Evolutionary conservation across 495 filamentous ascomycete species (phyloP), one percentile per base, ranked within the genome.

Genomic region (Mycothermus thermophilus): DNA sequence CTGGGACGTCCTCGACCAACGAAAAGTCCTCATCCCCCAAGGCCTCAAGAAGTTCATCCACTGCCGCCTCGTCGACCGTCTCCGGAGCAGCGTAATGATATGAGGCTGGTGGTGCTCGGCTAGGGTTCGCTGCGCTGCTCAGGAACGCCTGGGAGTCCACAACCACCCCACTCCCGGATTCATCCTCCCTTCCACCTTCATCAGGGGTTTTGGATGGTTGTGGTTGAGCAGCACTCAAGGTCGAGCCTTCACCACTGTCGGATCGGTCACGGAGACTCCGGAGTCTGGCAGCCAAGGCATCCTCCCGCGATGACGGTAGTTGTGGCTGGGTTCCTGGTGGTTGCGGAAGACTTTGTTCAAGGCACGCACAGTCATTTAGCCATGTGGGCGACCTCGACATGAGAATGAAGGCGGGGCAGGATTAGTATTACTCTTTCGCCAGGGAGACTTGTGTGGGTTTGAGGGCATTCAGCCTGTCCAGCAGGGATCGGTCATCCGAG

Each of bases 391-490:
- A n/a, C n/a, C n/a, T n/a, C n/a, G n/a, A n/a, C n/a, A n/a, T n/a
- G n/a, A n/a, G n/a, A n/a, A n/a, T n/a, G n/a, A n/a, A 35, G 19
- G 27, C n/a, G 17, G 35, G 30, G 34, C 30, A 22, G 13, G 31
- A 38, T 44, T 62, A 63, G 56, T 50, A 50, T 51, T 42, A 34
- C 26, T 47, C 25, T n/a, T 41, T 41, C 11, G 53, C 51, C 14
- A 64, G 48, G 4, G 43, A 51, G 25, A 64, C 51, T 21, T 42
- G 47, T 33, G 48, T 54, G 8, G 58, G 43, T 32, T 64, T 63
- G 35, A 97, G 71, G 30, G 79, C 77, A 50, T 92, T 93, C 34
- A 95, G 63, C 48, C 84, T 70, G 38, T 86, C 80, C 22, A 88
- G 76, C 46, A 97, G 83, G 0, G 83, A 84, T 55, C 78, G 72